These are phyloP conservation scores for Fusarium nanum DNA, from an alignment of 2,329 filamentous ascomycete species.

Conservation along the genomic window DNA sequence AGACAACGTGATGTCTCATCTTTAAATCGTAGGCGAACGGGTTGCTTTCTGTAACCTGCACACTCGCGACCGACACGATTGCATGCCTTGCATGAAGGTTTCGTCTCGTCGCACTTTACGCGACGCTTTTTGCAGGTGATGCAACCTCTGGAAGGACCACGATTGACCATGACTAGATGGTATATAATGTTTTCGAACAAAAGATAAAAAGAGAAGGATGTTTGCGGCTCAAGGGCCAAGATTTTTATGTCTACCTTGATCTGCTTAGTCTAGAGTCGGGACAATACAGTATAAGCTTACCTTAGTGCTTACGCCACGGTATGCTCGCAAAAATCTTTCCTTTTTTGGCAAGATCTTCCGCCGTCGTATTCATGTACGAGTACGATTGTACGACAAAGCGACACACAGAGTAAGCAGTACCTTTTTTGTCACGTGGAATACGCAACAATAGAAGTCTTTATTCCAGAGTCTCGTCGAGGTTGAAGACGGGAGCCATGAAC, in stretches of 20 bases:
- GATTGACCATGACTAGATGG: constrained; percentile 24
- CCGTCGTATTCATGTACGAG: background rate
- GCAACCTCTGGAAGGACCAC: constrained; percentile 26
- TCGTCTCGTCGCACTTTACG: constrained; percentile 34
- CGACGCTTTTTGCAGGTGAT: constrained; percentile 29
- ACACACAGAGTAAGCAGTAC: background rate
- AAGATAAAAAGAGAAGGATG: rapidly evolving
- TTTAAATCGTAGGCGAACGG: constrained; percentile 6
- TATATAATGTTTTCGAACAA: too few species aligned
- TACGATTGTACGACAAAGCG: background rate
- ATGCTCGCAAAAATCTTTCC: background rate
- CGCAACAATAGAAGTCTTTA: rapidly evolving
- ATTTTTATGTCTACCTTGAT: background rate
- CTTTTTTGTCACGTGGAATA: background rate
- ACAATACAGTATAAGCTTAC: background rate
- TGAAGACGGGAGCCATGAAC: background rate
- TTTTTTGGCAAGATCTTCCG: background rate
- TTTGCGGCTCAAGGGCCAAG: background rate
- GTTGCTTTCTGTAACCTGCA: constrained; percentile 14
- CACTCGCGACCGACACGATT: constrained; percentile 26
- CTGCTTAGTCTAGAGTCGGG: background rate
- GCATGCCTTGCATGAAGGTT: constrained; percentile 20
- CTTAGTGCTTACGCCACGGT: background rate
- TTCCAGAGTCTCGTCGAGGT: background rate
- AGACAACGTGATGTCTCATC: constrained; percentile 9